Evolutionary conservation across 495 filamentous ascomycete genomes (phyloP).

Genomic region (Friedmanniomyces endolithicus): DNA sequence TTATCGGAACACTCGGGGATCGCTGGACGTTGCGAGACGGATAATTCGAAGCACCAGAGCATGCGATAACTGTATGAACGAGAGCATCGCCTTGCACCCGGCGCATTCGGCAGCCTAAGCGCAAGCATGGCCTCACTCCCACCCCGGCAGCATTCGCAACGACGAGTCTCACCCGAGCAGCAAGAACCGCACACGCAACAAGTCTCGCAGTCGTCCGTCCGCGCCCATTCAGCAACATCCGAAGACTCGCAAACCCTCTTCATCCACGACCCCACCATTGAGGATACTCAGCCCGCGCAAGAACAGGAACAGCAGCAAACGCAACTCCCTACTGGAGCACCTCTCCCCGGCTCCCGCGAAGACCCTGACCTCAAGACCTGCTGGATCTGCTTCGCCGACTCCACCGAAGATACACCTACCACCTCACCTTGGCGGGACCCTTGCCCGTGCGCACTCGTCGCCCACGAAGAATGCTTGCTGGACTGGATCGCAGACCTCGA

Average conservation of each 20-base stretch:
- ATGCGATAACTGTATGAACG: no score
- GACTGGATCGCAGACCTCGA: constrained; percentile 84
- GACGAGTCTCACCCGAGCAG: constrained; percentile 3
- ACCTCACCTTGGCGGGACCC: constrained; percentile 65
- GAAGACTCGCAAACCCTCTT: constrained; percentile 30
- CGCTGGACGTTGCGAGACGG: no score
- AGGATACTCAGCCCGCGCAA: constrained; percentile 1
- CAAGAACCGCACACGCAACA: not conserved
- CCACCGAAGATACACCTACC: constrained; percentile 58
- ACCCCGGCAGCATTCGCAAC: constrained; percentile 7
- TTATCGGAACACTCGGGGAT: not conserved
- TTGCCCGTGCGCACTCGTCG: constrained; percentile 77
- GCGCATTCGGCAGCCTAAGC: no score
- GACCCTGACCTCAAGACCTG: constrained; percentile 48
- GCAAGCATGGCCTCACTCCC: constrained; percentile 3
- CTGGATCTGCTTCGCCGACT: constrained; percentile 85
- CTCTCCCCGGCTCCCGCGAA: constrained; percentile 8
- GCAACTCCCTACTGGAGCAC: not conserved
- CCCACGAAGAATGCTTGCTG: constrained; percentile 81
- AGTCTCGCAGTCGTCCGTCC: constrained; percentile 1
- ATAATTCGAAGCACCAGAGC: no score
- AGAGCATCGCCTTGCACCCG: no score
- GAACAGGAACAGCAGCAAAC: not conserved
- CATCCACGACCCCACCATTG: constrained; percentile 16
- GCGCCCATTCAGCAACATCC: constrained; percentile 13